phyloP scores from a whole-genome alignment of 805 yeast species.

The Cephaloascus fragrans region DNA sequence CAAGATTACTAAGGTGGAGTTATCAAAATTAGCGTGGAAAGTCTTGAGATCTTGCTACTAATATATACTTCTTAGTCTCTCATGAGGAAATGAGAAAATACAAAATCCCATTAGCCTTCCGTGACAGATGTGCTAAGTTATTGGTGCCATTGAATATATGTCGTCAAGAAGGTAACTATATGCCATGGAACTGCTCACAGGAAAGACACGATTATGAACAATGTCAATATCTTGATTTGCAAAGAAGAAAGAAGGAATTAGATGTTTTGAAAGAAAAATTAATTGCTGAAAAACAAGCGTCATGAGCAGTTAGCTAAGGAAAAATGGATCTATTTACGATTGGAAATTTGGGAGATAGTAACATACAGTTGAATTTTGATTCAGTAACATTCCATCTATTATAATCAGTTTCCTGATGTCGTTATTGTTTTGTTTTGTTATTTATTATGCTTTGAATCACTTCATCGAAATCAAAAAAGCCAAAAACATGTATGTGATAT shows the following conservation, averaged over 20 bases:
- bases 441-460: no score
- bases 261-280: conserved; percentile 39
- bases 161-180: conserved; percentile 42
- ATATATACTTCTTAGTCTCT: conserved; percentile 35
- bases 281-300: conserved; percentile 18
- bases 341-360: no score
- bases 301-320: not conserved
- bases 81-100: conserved; percentile 78
- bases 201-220: conserved; percentile 81
- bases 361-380: no score
- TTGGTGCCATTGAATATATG: conserved; percentile 54
- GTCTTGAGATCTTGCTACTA: conserved; percentile 7
- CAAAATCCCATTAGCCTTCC: conserved; percentile 67
- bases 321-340: no score
- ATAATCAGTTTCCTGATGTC: no score
- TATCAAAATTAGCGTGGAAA: conserved; percentile 6
- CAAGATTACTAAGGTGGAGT: not conserved
- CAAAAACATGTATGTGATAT: no score
- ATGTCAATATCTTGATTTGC: conserved; percentile 74
- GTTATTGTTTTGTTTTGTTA: no score
- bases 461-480: no score
- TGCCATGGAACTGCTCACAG: conserved; percentile 68
- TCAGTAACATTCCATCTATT: no score
- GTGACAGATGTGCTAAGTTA: conserved; percentile 74
- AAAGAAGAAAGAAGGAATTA: conserved; percentile 69